Percentiles rank a stretch among this genome's conserved stretches.
Evolutionary conservation across 495 filamentous ascomycete genomes (phyloP).

Genomic region (Neurospora terricola): DNA sequence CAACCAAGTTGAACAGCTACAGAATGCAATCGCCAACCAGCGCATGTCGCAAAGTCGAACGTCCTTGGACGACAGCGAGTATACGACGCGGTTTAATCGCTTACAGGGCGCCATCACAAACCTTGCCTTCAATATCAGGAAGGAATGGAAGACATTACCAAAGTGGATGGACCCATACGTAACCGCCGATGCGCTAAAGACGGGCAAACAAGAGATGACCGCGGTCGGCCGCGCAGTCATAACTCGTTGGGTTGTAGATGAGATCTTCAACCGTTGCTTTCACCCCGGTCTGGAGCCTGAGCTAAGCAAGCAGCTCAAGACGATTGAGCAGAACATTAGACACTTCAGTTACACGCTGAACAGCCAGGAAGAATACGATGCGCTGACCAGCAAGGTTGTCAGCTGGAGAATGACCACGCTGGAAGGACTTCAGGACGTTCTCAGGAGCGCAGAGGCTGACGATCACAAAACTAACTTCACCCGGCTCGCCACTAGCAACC

Average conservation of each 20-base stretch:
- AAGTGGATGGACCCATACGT: constrained; percentile 67
- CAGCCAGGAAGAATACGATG: constrained; percentile 82
- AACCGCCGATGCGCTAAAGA: constrained; percentile 70
- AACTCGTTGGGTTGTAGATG: constrained; percentile 81
- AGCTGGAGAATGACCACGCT: constrained; percentile 91
- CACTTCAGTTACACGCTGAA: constrained; percentile 55
- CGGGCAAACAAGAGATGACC: constrained; percentile 93
- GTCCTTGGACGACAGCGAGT: constrained; percentile 93
- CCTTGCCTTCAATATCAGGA: constrained; percentile 86
- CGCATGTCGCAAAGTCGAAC: constrained; percentile 89
- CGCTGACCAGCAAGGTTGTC: constrained; percentile 73
- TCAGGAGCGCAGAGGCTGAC: constrained; percentile 53
- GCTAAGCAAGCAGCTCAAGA: constrained; percentile 70
- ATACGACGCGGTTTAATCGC: constrained; percentile 78
- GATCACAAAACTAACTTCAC: constrained; percentile 58
- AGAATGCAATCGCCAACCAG: constrained; percentile 94
- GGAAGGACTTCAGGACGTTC: constrained; percentile 69
- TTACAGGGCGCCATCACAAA: constrained; percentile 93
- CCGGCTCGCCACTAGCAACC: constrained; percentile 54
- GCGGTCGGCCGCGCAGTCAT: constrained; percentile 87
- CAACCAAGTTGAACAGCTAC: constrained; percentile 83
- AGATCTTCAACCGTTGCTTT: constrained; percentile 84
- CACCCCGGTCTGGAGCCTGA: constrained; percentile 72
- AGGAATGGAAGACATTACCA: constrained; percentile 78
- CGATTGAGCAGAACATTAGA: constrained; percentile 83